phyloP scores from a whole-genome alignment of 2,329 filamentous ascomycete genomes.

The Furcasterigmium furcatum region DNA sequence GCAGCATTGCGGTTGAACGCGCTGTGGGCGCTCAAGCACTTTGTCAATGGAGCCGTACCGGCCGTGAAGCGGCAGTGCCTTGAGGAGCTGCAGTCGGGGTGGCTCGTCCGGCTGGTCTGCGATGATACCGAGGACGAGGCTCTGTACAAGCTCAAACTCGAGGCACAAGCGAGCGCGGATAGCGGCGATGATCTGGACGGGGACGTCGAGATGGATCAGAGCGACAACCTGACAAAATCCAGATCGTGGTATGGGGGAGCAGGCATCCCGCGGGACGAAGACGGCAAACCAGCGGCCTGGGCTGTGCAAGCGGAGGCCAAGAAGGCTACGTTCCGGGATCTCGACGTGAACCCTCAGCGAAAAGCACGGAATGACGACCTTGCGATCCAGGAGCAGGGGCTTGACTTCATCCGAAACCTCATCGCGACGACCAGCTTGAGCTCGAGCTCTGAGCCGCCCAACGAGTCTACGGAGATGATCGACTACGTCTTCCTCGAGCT shows the following conservation, averaged over 20 bases:
- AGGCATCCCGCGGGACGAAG: conserved; percentile 10
- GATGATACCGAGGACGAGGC: conserved; percentile 55
- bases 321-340: conserved; percentile 53
- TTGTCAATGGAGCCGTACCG: conserved; percentile 64
- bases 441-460: conserved; percentile 44
- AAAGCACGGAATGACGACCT: conserved; percentile 75
- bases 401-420: conserved; percentile 87
- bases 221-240: conserved; percentile 33
- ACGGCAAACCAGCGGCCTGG: conserved; percentile 28
- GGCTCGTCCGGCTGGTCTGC: conserved; percentile 77
- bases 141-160: conserved; percentile 32
- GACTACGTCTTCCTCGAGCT: conserved; percentile 77
- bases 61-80: conserved; percentile 75
- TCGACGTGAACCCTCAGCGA: conserved; percentile 64
- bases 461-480: conserved; percentile 69
- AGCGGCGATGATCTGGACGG: conserved; percentile 46
- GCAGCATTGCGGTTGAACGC: conserved; percentile 79
- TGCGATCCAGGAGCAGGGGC: conserved; percentile 84
- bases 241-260: conserved; percentile 13
- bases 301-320: conserved; percentile 48
- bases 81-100: conserved; percentile 72
- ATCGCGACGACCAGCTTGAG: conserved; percentile 60
- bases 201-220: conserved; percentile 54
- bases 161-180: conserved; percentile 15
- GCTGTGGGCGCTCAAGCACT: conserved; percentile 90